Evolutionary conservation across 345 rosid genomes (phyloP), one percentile per base, ranked within the genome.

Genomic region (Citrus australasica): DNA sequence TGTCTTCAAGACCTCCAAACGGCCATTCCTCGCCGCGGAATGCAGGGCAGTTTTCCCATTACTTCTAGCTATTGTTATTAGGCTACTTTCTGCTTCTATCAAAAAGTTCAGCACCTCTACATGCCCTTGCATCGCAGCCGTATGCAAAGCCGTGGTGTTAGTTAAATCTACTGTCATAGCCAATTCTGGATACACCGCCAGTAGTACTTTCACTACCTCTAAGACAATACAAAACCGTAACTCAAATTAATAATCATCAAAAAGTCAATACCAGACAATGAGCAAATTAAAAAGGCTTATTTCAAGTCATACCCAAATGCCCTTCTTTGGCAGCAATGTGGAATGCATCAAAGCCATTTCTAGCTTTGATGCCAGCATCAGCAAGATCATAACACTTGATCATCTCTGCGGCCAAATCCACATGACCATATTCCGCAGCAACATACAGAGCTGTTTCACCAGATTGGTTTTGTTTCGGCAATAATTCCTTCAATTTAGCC

Each of bases 271-370:
- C 46, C 33, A 59, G 21, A 59, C 19, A 21, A 42, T 13, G 19
- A 51, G 27, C 30, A 79, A 22, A 68, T 7, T 58, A 66, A 30
- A 9, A 32, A 9, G 19, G n/a, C 46, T 62, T 25, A 40, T 22
- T 22, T 10, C n/a, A 14, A 58, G 42, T 79, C 81, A 51, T 86
- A 94, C 99, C 95, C 56, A 89, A 74, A 87, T 92, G 91, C 30
- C 98, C 98, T 89, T 92, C 97, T 87, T 96, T 96, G 16, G 98
- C 97, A 80, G 98, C 98, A 81, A 94, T 90, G 83, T 93, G 98
- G 74, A 96, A 89, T 27, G 99, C 98, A 80, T 96, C 99, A 40
- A 92, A 96, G 0, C 99, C 99, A 30, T 96, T 96, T 74, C 92
- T 86, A 10, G 98, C 98, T 86, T 89, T 96, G 88, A 91, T 93